Evolutionary conservation across 257 asterid genomes (phyloP).

Genomic region (Paraleonurus japonicus): DNA sequence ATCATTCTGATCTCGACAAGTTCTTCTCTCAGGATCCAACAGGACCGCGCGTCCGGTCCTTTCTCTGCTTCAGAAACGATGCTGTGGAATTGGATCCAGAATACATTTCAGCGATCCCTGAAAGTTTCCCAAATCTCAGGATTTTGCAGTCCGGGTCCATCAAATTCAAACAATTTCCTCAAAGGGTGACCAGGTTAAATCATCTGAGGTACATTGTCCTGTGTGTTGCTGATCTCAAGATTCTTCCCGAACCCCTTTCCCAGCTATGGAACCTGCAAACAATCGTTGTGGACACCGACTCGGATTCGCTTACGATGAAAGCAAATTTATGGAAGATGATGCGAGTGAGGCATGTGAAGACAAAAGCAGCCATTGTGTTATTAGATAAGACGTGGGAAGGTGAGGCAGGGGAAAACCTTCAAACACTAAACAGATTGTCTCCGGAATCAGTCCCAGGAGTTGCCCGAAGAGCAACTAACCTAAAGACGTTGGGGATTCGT

Average conservation of each 20-base stretch:
- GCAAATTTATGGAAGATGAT: too few relatives aligned
- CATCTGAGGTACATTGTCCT: conserved; percentile 42
- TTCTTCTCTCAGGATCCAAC: conserved; percentile 9
- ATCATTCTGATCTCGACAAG: conserved; percentile 24
- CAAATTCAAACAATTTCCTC: conserved; percentile 33
- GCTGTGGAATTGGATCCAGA: neutral
- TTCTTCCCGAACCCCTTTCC: conserved; percentile 32
- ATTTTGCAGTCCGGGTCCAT: conserved; percentile 33
- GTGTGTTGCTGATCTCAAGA: neutral
- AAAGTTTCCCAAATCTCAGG: conserved; percentile 31
- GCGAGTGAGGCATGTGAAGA: conserved; percentile 38
- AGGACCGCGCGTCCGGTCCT: conserved; percentile 36
- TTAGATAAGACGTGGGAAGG: too few relatives aligned
- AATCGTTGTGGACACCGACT: conserved; percentile 20
- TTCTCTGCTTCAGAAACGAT: conserved; percentile 20
- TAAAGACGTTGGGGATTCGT: too few relatives aligned
- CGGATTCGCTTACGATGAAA: neutral
- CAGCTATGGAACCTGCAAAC: conserved; percentile 41
- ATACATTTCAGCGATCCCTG: conserved; percentile 16
- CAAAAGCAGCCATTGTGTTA: too few relatives aligned
- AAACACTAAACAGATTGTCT: too few relatives aligned
- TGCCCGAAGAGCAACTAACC: too few relatives aligned
- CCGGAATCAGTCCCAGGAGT: too few relatives aligned
- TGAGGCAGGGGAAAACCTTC: too few relatives aligned
- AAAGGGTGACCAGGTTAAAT: conserved; percentile 13